phyloP scores from a whole-genome alignment of 2,329 filamentous ascomycete species.

The Sporothrix mexicana region DNA sequence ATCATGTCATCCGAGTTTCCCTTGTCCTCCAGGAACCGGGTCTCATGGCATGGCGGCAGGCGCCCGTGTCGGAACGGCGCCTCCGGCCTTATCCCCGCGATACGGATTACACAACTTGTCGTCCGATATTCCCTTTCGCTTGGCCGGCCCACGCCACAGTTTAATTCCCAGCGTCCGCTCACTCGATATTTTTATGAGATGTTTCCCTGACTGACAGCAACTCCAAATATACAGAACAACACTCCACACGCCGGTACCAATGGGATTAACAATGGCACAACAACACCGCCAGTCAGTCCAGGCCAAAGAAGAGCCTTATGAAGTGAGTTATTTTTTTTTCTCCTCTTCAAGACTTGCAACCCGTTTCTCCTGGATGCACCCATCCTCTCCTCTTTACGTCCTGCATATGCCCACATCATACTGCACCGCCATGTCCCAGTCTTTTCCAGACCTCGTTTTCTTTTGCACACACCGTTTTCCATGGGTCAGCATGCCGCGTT shows the following conservation, averaged over 20 bases:
- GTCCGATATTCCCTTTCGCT: not conserved
- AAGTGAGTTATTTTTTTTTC: conserved; percentile 47
- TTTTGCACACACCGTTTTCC: not conserved
- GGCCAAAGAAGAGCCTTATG: conserved; percentile 53
- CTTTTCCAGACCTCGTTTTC: not conserved
- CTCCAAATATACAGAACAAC: conserved; percentile 9
- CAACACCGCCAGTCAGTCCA: conserved; percentile 53
- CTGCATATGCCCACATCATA: not conserved
- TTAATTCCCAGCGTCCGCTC: not conserved
- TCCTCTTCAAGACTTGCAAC: conserved; percentile 26
- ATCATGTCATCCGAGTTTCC: not conserved
- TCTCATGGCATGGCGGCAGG: not conserved
- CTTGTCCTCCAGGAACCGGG: not conserved
- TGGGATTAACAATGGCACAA: conserved; percentile 55
- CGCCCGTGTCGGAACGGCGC: not conserved
- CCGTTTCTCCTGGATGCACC: not conserved
- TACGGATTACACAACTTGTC: not conserved
- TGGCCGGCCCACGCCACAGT: not conserved
- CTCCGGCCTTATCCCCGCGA: not conserved
- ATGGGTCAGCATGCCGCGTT: conserved; percentile 1
- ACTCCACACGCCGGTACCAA: conserved; percentile 37
- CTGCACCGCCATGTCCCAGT: not conserved
- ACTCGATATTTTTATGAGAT: not conserved
- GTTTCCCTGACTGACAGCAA: conserved; percentile 25
- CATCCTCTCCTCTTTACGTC: conserved; percentile 13